Evolutionary conservation across 1,284 basidiomycete genomes (phyloP).

Genomic region (Microstroma glucosiphilum): DNA sequence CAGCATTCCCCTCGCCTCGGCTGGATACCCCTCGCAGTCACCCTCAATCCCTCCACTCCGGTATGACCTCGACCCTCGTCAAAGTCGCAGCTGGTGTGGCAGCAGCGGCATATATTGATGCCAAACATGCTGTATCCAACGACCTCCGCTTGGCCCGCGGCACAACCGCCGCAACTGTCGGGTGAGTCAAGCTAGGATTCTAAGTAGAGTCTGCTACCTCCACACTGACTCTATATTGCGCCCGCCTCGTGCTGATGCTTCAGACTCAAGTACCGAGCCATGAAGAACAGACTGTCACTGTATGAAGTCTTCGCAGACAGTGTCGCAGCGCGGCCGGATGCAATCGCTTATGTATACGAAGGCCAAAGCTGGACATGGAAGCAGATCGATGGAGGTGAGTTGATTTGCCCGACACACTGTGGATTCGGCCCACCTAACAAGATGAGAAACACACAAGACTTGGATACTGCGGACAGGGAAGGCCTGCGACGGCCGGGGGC

Average conservation of each 20-base stretch:
- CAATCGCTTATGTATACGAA: conserved; percentile 36
- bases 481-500: neutral
- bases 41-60: neutral
- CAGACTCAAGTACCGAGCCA: conserved; percentile 24
- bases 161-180: neutral
- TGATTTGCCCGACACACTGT: neutral
- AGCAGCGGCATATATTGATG: conserved; percentile 40
- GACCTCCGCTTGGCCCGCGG: conserved; percentile 25
- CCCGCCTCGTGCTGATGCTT: neutral
- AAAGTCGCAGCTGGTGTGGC: conserved; percentile 39
- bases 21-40: too few relatives aligned
- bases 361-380: conserved; percentile 37
- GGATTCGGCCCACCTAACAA: too few relatives aligned
- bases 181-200: too few relatives aligned
- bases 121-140: conserved; percentile 32
- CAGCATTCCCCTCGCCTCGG: too few relatives aligned
- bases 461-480: conserved; percentile 1
- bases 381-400: conserved; percentile 27
- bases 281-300: conserved; percentile 31
- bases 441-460: conserved; percentile 3
- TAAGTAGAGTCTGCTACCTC: too few relatives aligned
- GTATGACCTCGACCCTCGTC: conserved; percentile 11
- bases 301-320: conserved; percentile 34
- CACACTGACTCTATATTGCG: too few relatives aligned
- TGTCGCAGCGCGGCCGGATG: conserved; percentile 25